A percentile compares a stretch with the other conserved stretches of the same genome.
These are phyloP conservation scores for Phytophthora litchii DNA, from an alignment of 352 stramenopile species.

Conservation along the genomic window DNA sequence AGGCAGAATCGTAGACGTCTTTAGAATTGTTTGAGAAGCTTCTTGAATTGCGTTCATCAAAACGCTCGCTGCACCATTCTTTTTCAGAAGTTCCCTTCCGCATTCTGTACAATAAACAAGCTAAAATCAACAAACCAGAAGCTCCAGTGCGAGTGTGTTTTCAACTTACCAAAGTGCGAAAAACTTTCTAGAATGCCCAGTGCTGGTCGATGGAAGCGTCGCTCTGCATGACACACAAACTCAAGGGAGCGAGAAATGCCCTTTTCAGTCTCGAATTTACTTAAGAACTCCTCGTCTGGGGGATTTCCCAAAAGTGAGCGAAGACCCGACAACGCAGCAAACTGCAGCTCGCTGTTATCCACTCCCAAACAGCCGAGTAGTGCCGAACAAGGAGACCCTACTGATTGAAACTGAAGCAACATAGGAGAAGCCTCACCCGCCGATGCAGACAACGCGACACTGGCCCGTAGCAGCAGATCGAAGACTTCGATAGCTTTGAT, in stretches of 20 bases:
- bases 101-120: constrained; percentile 12
- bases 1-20: constrained; percentile 22
- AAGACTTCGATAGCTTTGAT: constrained; percentile 27
- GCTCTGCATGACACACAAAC: constrained; percentile 39
- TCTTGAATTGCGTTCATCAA: constrained; percentile 27
- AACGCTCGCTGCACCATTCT: constrained; percentile 9
- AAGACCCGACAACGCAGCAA: constrained; percentile 48
- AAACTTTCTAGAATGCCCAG: constrained; percentile 60
- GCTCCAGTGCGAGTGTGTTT: background rate
- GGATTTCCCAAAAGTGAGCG: constrained; percentile 33
- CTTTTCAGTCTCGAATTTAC: constrained; percentile 33
- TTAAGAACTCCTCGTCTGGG: constrained; percentile 36
- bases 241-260: constrained; percentile 30
- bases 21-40: constrained; percentile 25
- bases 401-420: constrained; percentile 40
- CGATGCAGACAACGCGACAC: constrained; percentile 5
- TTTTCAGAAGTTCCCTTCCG: constrained; percentile 19
- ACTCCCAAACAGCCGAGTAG: constrained; percentile 43
- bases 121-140: background rate
- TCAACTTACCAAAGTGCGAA: constrained; percentile 51
- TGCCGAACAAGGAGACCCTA: constrained; percentile 32
- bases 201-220: constrained; percentile 43
- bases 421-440: background rate
- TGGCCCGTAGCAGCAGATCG: constrained; percentile 20
- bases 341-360: constrained; percentile 38